A percentile compares a stretch with the other conserved stretches of the same genome.
These are phyloP conservation scores for Cinchona pubescens DNA, from an alignment of 257 asterid species.

Conservation along the genomic window DNA sequence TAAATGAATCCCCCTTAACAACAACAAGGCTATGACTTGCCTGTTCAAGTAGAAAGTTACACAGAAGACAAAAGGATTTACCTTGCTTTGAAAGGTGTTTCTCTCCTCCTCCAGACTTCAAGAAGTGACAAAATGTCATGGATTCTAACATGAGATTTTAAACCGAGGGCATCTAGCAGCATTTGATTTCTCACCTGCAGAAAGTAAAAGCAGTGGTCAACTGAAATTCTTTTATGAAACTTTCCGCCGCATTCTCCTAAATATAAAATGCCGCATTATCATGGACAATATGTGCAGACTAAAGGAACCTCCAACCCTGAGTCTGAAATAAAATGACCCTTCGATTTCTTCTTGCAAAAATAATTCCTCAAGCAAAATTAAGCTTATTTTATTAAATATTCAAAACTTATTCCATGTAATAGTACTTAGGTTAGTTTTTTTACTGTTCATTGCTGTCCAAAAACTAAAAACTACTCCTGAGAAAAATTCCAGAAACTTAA, in stretches of 20 bases:
- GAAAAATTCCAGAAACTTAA: not conserved
- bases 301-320: not conserved
- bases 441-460: not conserved
- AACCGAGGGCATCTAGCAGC: conserved; percentile 55
- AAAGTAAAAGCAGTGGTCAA: not conserved
- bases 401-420: not conserved
- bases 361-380: not conserved
- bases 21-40: not conserved
- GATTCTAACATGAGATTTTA: conserved; percentile 54
- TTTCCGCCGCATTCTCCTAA: not conserved
- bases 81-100: conserved; percentile 62
- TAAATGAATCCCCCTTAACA: not conserved
- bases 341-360: not conserved
- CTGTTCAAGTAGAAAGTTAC: not conserved
- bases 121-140: conserved; percentile 63
- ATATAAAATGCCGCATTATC: not conserved
- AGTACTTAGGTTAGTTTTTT: not conserved
- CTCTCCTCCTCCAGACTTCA: conserved; percentile 52
- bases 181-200: conserved; percentile 66
- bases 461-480: not conserved
- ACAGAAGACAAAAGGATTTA: conserved; percentile 16
- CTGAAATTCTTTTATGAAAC: not conserved
- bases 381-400: not conserved
- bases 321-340: not conserved
- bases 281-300: not conserved